Evolutionary conservation across 2,329 filamentous ascomycete species (phyloP).

Genomic region (Claviceps purpurea): DNA sequence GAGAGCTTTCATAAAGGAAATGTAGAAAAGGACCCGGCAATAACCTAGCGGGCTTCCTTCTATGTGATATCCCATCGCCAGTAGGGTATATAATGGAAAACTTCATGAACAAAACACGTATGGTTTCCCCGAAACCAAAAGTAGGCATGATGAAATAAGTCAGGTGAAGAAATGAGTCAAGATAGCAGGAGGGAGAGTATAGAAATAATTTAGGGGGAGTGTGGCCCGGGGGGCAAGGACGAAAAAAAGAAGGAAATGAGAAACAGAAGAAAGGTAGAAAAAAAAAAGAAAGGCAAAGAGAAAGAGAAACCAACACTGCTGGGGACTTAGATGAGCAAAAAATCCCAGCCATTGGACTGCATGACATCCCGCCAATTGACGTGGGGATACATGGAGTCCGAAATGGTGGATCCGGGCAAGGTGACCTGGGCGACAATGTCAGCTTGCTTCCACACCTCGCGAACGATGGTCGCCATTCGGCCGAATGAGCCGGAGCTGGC

Average conservation of each 20-base stretch:
- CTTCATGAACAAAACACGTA: constrained; percentile 8
- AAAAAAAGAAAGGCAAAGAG: constrained; percentile 12
- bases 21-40: constrained; percentile 3
- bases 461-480: constrained; percentile 62
- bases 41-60: constrained; percentile 30
- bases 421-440: constrained; percentile 32
- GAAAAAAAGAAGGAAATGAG: constrained; percentile 9
- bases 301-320: constrained; percentile 5
- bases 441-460: constrained; percentile 76
- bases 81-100: constrained; percentile 15
- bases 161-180: no score
- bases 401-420: constrained; percentile 22
- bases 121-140: not conserved
- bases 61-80: constrained; percentile 19
- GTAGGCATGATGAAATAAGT: not conserved
- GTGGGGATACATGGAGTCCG: constrained; percentile 39
- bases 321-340: constrained; percentile 63
- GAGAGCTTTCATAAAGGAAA: not conserved
- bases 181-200: no score
- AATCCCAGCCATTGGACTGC: constrained; percentile 83
- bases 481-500: constrained; percentile 75
- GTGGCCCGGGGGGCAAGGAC: not conserved
- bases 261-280: not conserved
- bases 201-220: not conserved
- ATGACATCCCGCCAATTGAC: constrained; percentile 94